A percentile compares a stretch with the other conserved stretches of the same genome.
Evolutionary conservation across 202 grass and related monocot genomes (phyloP).

Genomic region (Bolboschoenoplectus hybrid): DNA sequence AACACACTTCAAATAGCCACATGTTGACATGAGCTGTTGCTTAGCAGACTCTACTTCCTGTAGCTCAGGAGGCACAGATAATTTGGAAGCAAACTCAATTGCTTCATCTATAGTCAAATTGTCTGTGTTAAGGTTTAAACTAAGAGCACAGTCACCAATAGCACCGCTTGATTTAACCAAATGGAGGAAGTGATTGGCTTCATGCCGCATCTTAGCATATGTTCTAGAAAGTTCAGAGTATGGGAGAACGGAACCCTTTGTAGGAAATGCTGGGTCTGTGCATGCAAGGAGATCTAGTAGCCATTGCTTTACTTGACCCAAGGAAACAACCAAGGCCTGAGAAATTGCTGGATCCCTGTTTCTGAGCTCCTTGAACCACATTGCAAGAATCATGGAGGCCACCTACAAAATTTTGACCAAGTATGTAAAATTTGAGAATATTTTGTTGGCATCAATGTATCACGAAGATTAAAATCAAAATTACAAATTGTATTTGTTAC

Average conservation of each 20-base stretch:
- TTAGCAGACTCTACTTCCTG: conserved; percentile 86
- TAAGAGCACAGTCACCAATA: conserved; percentile 58
- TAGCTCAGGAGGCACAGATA: conserved; percentile 59
- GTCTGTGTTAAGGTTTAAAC: conserved; percentile 57
- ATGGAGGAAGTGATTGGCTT: conserved; percentile 63
- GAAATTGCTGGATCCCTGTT: conserved; percentile 52
- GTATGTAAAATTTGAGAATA: conserved; percentile 15
- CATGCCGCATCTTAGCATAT: conserved; percentile 83
- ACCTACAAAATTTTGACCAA: conserved; percentile 57
- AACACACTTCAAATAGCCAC: conserved; percentile 94
- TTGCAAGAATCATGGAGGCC: conserved; percentile 84
- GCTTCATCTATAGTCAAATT: conserved; percentile 75
- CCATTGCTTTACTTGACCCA: conserved; percentile 73
- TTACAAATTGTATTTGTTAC: background rate
- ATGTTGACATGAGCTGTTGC: conserved; percentile 79
- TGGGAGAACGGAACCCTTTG: conserved; percentile 77
- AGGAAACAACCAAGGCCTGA: conserved; percentile 56
- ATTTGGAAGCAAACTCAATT: conserved; percentile 74
- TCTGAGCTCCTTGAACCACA: conserved; percentile 90
- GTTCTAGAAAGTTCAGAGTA: conserved; percentile 96
- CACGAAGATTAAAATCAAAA: conserved; percentile 5
- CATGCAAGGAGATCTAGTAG: conserved; percentile 80
- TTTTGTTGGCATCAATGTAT: conserved; percentile 5
- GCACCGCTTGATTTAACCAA: conserved; percentile 60
- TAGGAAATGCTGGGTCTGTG: conserved; percentile 88